phyloP scores from a whole-genome alignment of 2,329 filamentous ascomycete species.

The Trichoderma simmonsii region DNA sequence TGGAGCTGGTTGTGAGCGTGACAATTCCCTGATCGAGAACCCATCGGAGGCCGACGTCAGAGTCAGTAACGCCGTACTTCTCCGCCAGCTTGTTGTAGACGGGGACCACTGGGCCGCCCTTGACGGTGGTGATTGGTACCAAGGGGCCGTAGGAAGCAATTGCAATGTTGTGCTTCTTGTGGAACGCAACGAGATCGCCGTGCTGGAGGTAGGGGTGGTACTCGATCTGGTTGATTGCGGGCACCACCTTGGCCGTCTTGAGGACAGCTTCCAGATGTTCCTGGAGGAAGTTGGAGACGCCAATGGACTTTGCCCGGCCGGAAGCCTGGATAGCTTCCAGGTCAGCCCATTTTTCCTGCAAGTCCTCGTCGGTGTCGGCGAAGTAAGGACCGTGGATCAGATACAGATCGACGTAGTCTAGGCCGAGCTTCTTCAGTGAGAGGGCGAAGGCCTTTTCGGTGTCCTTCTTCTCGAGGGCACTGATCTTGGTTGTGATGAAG shows the following conservation, averaged over 20 bases:
- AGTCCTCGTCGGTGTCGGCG: conserved; percentile 44
- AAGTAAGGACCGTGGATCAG: conserved; percentile 59
- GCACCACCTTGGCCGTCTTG: conserved; percentile 57
- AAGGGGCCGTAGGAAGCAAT: conserved; percentile 56
- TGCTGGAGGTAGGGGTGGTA: conserved; percentile 74
- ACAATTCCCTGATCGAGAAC: conserved; percentile 57
- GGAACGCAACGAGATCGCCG: conserved; percentile 55
- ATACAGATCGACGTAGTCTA: conserved; percentile 72
- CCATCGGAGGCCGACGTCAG: conserved; percentile 59
- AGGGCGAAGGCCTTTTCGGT: conserved; percentile 51
- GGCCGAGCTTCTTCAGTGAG: conserved; percentile 62
- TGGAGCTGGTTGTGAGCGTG: conserved; percentile 58
- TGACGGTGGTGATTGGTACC: conserved; percentile 45
- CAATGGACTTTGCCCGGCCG: conserved; percentile 66
- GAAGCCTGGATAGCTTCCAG: conserved; percentile 64
- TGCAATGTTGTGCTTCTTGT: conserved; percentile 55
- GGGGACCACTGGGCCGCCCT: conserved; percentile 51
- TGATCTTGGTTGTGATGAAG: conserved; percentile 63
- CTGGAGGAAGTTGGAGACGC: conserved; percentile 71
- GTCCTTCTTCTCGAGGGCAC: conserved; percentile 38
- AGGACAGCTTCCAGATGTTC: conserved; percentile 55
- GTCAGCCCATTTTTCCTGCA: conserved; percentile 60
- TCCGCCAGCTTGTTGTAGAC: conserved; percentile 49
- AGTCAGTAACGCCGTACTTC: conserved; percentile 57
- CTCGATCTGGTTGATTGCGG: conserved; percentile 78